Evolutionary conservation across 2,329 filamentous ascomycete species (phyloP).

Genomic region (Penicillium paneum): DNA sequence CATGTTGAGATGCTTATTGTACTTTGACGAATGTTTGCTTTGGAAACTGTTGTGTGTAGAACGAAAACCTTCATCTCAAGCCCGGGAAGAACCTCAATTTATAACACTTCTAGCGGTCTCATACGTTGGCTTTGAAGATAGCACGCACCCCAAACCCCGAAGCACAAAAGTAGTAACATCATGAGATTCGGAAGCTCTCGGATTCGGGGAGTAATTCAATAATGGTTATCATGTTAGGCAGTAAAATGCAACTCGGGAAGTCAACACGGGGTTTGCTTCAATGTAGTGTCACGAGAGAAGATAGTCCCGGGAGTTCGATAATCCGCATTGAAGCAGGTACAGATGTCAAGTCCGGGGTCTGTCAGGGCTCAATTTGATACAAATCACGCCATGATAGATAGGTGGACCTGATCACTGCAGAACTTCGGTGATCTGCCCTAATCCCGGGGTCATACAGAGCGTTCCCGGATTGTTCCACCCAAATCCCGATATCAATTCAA

Average conservation of each 20-base stretch:
- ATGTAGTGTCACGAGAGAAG: neutral
- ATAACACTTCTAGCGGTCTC: neutral
- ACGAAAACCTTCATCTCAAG: neutral
- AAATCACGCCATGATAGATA: neutral
- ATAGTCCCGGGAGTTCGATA: neutral
- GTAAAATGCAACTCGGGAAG: neutral
- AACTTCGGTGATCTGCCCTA: neutral
- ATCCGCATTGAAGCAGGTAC: neutral
- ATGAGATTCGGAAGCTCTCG: constrained; percentile 2
- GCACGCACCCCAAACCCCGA: neutral
- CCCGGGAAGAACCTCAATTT: neutral
- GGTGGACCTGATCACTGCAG: neutral
- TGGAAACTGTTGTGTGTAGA: neutral
- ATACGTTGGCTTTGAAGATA: neutral
- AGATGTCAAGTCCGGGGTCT: neutral
- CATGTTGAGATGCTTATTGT: constrained; percentile 26
- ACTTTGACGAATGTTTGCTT: neutral
- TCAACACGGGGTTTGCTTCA: constrained; percentile 1
- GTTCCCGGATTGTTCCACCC: neutral
- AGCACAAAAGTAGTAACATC: neutral
- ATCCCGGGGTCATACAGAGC: constrained; percentile 1
- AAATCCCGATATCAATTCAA: constrained; percentile 2
- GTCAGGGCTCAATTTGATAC: neutral
- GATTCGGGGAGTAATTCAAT: neutral
- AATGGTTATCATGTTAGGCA: neutral